A percentile compares a stretch with the other conserved stretches of the same genome.
Conservation (phyloP, 2,329 filamentous ascomycete species). For the Tolypocladium inflatum region DNA sequence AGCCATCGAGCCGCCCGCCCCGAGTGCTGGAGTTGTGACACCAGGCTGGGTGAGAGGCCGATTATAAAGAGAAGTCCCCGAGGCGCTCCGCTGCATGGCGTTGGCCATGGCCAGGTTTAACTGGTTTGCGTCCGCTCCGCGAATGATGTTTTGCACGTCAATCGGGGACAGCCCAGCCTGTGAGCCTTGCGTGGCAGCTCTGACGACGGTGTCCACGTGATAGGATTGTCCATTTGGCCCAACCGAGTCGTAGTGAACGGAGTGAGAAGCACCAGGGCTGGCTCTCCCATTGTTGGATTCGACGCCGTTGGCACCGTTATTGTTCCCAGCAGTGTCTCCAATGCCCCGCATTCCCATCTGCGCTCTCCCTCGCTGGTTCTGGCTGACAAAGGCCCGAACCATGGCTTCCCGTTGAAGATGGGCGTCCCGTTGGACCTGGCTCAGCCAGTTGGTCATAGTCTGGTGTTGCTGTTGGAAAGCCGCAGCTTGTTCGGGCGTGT, state of each 20-base stretch:
- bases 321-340: slow-evolving; percentile 19
- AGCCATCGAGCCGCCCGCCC: slow-evolving; percentile 23
- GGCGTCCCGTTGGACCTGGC: slow-evolving; percentile 26
- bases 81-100: slow-evolving; percentile 42
- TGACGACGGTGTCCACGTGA: slow-evolving; percentile 24
- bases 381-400: slow-evolving; percentile 29
- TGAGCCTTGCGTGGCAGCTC: slow-evolving; percentile 9
- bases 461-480: slow-evolving; percentile 29
- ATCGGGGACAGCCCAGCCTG: slow-evolving; percentile 25
- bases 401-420: slow-evolving; percentile 26
- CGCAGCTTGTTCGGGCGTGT: slow-evolving; percentile 18
- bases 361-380: slow-evolving; percentile 32
- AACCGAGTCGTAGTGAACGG: slow-evolving; percentile 21
- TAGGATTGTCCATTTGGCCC: slow-evolving; percentile 23
- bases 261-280: slow-evolving; percentile 14
- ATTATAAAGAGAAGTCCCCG: slow-evolving; percentile 32
- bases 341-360: slow-evolving; percentile 30
- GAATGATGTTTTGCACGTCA: slow-evolving; percentile 37
- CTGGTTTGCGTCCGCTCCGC: slow-evolving; percentile 34
- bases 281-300: slow-evolving; percentile 14
- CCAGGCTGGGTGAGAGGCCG: slow-evolving; percentile 26
- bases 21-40: slow-evolving; percentile 30
- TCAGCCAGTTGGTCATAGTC: slow-evolving; percentile 34
- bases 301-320: slow-evolving; percentile 11
- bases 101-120: slow-evolving; percentile 36